phyloP scores from a whole-genome alignment of 2,329 filamentous ascomycete genomes.

The Ophiognomonia clavigignenti-juglandacearum region DNA sequence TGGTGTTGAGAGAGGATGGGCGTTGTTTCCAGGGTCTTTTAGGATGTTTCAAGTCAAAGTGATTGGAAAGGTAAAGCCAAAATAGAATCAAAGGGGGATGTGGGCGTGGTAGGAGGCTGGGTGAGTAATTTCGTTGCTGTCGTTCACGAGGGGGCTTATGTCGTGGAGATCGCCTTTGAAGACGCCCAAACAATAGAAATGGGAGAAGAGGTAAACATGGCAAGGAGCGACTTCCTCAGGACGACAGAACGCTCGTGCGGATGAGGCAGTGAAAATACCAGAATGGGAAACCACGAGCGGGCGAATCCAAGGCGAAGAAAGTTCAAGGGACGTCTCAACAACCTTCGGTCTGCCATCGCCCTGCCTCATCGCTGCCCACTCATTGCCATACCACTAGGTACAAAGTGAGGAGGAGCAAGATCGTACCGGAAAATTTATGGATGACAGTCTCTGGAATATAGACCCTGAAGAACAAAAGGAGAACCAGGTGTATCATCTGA shows the following conservation, averaged over 20 bases:
- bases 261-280: background rate
- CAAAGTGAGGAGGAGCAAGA: too few relatives aligned
- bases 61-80: slow-evolving; percentile 5
- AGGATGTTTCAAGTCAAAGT: slow-evolving; percentile 8
- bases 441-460: too few relatives aligned
- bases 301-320: too few relatives aligned
- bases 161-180: background rate
- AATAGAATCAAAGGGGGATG: too few relatives aligned
- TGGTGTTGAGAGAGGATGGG: background rate
- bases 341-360: too few relatives aligned
- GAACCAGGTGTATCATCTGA: too few relatives aligned
- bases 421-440: too few relatives aligned
- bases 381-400: too few relatives aligned
- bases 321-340: too few relatives aligned
- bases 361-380: too few relatives aligned
- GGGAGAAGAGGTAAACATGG: slow-evolving; percentile 1
- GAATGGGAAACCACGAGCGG: background rate
- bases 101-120: background rate
- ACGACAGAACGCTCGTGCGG: background rate
- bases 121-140: background rate
- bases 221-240: background rate
- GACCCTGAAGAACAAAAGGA: too few relatives aligned
- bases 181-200: background rate
- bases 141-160: background rate
- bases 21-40: slow-evolving; percentile 8